Evolutionary conservation across 441 rosid species (phyloP), one percentile per base, ranked within the genome.

Genomic region (Arabidopsis lyrata): DNA sequence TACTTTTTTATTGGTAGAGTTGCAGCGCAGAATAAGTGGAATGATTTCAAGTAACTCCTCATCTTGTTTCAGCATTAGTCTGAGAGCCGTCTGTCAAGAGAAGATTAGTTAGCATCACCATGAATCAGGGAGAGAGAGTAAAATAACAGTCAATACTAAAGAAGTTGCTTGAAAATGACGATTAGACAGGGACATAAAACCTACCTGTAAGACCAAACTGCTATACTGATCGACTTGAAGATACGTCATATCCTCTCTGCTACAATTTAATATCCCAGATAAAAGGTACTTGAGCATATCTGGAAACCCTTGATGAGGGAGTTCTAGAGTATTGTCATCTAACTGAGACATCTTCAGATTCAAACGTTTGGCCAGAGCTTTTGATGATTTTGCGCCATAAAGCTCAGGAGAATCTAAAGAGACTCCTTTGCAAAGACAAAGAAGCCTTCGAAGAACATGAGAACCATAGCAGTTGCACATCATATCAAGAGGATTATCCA

Each of bases 161-260:
- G 6, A 70, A 59, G 16, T 15, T 71, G 63, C 22, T 45, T 15
- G n/a, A 47, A 58, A 65, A 58, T 20, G n/a, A 63, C 20, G 2
- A 66, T 6, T 24, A 53, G 60, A 60, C 45, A 41, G 52, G 64
- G 60, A 32, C 66, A 64, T 38, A 24, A 27, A 54, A 73, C 56
- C 81, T 83, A 78, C 96, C 97, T 90, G 97, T 80, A 90, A 81
- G 80, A 95, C 99, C 84, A 95, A 85, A 85, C 96, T 88, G 83
- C 93, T 73, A 58, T 73, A 87, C 66, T 86, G 97, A 85, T 92
- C 87, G 63, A 82, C 85, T 82, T 61, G 92, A 59, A 92, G 78
- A 75, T 73, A 76, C 70, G 76, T 77, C 73, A 86, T 77, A 75
- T 84, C 87, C 57, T 80, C 82, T 31, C 64, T 76, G 77, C 84